Evolutionary conservation across 805 yeast genomes (phyloP), one percentile per base, ranked within the genome.

Genomic region (Pichia phayaonensis): DNA sequence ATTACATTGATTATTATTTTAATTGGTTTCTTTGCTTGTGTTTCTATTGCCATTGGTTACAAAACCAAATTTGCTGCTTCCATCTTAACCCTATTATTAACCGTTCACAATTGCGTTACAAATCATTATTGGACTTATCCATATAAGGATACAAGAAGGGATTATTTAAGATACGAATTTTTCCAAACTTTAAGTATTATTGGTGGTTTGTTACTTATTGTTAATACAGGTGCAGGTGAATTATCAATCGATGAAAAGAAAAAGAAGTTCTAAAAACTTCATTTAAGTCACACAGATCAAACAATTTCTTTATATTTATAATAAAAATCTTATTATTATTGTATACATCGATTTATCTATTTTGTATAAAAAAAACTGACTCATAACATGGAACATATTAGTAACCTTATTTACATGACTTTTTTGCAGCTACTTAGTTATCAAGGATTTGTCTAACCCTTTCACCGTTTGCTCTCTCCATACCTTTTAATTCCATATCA

Each of bases 141-240:
- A 47, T 64, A 77, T 46, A 77, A 76, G 54, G 88, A 85, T 60
- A 80, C 92, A 34, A 80, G 83, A 68, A 82, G 97, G 62, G 99
- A 92, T 70, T 86, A 81, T 68, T 71, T 89, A 66, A 86, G 86
- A 68, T 94, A 90, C 68, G 98, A 90, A 69, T 87, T 86, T 68
- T 92, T 86, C 77, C 99, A 94, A 72, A 89, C 96, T 40, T 75
- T 92, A 64, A 85, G 95, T 51, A 92, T 92, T 65, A 90, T 92
- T 46, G 99, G 99, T 51, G 99, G 98, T 1, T 78, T 92, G 55
- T 71, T 92, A 54, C 73, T 94, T 58, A 87, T 94, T 54, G 96
- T 88, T 53, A 89, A 86, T 70, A 88, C 96, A 4, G 99, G 99
- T 55, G 98, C 98, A 29, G 99, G 99, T 46, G 90, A 86, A 60